Percentiles rank a stretch among this genome's conserved stretches.
These are phyloP conservation scores for Syncephalis fuscata DNA, from an alignment of 371 early-diverging fungal species.

Conservation along the genomic window DNA sequence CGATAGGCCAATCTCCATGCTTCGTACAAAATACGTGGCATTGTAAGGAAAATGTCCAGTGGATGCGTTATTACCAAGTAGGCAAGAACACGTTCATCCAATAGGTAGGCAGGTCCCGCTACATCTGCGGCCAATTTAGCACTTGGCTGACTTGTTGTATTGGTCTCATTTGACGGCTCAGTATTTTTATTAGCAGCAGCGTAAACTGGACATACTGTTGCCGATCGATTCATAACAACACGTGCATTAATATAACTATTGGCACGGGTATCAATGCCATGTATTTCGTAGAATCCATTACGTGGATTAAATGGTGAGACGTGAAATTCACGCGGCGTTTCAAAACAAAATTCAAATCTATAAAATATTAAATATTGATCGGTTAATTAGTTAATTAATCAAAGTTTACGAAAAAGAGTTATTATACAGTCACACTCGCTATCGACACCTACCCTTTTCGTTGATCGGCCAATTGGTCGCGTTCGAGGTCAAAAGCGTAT, in stretches of 20 bases:
- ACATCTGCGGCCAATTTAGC: not conserved
- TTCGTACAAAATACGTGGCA: slow-evolving; percentile 30
- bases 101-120: slow-evolving; percentile 7
- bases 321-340: slow-evolving; percentile 22
- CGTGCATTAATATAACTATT: slow-evolving; percentile 1
- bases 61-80: slow-evolving; percentile 14
- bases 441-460: slow-evolving; percentile 15
- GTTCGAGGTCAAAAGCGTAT: slow-evolving; percentile 15
- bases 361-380: not conserved
- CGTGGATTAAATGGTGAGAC: slow-evolving; percentile 41
- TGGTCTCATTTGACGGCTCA: no score
- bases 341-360: slow-evolving; percentile 14
- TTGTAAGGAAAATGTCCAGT: slow-evolving; percentile 23
- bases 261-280: slow-evolving; percentile 8
- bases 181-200: no score
- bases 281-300: slow-evolving; percentile 21
- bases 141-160: not conserved
- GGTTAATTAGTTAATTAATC: no score
- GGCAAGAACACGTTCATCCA: slow-evolving; percentile 7
- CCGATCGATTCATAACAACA: not conserved
- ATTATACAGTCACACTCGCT: no score
- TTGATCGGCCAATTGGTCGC: not conserved
- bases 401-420: no score
- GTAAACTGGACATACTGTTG: not conserved
- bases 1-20: slow-evolving; percentile 21